These are phyloP conservation scores for Calonectria pauciramosa DNA, from an alignment of 2,329 filamentous ascomycete species.

Conservation along the genomic window DNA sequence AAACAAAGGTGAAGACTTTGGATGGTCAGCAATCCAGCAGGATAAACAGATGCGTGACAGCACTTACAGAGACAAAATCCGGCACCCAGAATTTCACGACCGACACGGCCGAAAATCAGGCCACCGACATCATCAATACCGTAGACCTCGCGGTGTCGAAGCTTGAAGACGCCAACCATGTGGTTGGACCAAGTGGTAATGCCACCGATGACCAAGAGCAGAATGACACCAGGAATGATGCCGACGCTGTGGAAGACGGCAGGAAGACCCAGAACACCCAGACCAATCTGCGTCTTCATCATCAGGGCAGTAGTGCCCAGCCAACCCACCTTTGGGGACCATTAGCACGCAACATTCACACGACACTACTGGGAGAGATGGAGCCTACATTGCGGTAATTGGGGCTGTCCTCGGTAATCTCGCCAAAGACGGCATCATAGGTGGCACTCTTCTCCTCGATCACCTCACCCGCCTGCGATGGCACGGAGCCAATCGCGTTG, in stretches of 20 bases:
- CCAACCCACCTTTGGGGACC: conserved; percentile 47
- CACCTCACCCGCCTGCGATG: background rate
- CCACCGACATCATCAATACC: conserved; percentile 64
- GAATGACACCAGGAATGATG: conserved; percentile 61
- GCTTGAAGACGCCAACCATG: conserved; percentile 64
- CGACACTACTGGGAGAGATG: background rate
- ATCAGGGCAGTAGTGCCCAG: conserved; percentile 56
- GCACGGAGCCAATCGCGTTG: background rate
- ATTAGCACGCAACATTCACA: background rate
- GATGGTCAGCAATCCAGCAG: background rate
- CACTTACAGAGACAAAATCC: conserved; percentile 47
- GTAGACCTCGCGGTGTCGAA: conserved; percentile 63
- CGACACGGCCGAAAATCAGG: conserved; percentile 60
- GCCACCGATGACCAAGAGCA: conserved; percentile 52
- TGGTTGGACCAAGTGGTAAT: conserved; percentile 64
- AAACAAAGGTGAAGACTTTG: conserved; percentile 30
- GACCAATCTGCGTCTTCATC: conserved; percentile 60
- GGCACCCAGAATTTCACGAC: conserved; percentile 55
- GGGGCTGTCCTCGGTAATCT: conserved; percentile 1
- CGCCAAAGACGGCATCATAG: conserved; percentile 4
- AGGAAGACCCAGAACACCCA: conserved; percentile 62
- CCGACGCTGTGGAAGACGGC: conserved; percentile 58
- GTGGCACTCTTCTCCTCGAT: background rate
- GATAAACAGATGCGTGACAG: too few species aligned
- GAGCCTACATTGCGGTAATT: conserved; percentile 27